Base-by-base conservation (phyloP, 164 flowering plant species). In the Sedum album region DNA sequence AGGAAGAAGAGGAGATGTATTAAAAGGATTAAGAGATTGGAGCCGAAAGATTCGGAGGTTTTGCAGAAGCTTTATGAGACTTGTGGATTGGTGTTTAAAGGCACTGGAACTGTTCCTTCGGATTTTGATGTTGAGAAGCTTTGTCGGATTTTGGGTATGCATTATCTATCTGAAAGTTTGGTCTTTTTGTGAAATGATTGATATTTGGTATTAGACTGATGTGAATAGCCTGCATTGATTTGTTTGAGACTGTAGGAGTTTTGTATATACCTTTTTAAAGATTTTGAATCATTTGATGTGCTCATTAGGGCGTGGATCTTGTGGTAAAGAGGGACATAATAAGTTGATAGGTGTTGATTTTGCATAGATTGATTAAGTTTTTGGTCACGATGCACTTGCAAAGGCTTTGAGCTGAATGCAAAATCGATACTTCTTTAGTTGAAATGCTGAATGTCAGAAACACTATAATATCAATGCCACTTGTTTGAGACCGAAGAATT, bases 101-200 rank as follows among this genome's bases (percentile, higher is more conserved):
- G 93, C 41, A 82, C 81, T 39, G 92, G 86, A 5, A 81, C 84
- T 4, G 86, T 88, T 67, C 93, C 96, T 72, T 31, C 55, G 4
- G 77, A 85, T 28, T 28, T 0, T 18, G 86, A 82, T 75, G 90
- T 85, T 1, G 74, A 79, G 20, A 82, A 63, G 18, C 60, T 90
- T 30, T 69, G 82, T 66, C 68, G 57, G 53, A 80, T 88, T 74
- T 78, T 90, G 2, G 93, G 96, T 88, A 72, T 15, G 76, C 14
- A 10, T 17, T 53, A 7, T 26, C 28, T 60, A 53, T 18, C 17
- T 26, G 26, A 42, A 17, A 5, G 11, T 21, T 42, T 21, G 28
- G 17, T 39, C 15, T 66, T 66, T 21, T 42, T 21, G 26, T 44
- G 4, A 17, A 44, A 23, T 51, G 25, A 5, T 51, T n/a, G 25